phyloP scores from a whole-genome alignment of 306 rosid species.

The Medicago truncatula region MtrunA17r5.0-ANR NC_053048.1:51446501-51447000 shows the following conservation, averaged over 20 bases:
- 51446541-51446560: neutral
- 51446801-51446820: constrained; percentile 65
- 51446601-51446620: constrained; percentile 76
- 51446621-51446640: constrained; percentile 87
- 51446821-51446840: constrained; percentile 66
- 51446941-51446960: neutral
- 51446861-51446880: constrained; percentile 78
- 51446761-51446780: neutral
- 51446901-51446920: constrained; percentile 70
- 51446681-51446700: constrained; percentile 79
- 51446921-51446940: constrained; percentile 63
- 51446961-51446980: neutral
- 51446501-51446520: constrained; percentile 51
- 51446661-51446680: constrained; percentile 77
- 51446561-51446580: neutral
- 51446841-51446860: constrained; percentile 62
- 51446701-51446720: neutral
- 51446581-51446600: neutral
- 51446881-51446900: constrained; percentile 73
- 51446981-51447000: neutral
- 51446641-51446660: constrained; percentile 75
- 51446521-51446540: neutral
- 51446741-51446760: neutral
- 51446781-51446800: neutral
- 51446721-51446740: neutral